These are phyloP conservation scores for Chlamydomonas eustigma DNA, from an alignment of 139 green algal genomes.

Conservation along the genomic window DNA sequence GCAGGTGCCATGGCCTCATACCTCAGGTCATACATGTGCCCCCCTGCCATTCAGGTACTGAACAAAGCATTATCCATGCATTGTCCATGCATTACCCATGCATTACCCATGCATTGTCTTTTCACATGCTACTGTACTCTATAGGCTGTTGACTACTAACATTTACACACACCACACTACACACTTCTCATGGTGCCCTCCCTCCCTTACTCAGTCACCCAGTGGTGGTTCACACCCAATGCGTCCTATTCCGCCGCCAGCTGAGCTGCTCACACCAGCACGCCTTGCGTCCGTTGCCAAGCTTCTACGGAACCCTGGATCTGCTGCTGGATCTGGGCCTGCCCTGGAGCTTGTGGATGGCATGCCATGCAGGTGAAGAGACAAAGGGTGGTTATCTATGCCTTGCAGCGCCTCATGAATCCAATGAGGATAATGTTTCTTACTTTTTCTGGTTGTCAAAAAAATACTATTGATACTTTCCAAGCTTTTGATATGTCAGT, in stretches of 20 bases:
- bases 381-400: not conserved
- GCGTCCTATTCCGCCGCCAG: slow-evolving; percentile 26
- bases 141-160: no score
- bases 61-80: not conserved
- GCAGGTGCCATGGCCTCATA: slow-evolving; percentile 33
- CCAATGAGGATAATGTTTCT: no score
- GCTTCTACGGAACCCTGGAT: not conserved
- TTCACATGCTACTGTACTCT: no score
- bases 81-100: no score
- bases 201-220: not conserved
- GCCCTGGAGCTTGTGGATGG: slow-evolving; percentile 46
- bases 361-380: slow-evolving; percentile 19
- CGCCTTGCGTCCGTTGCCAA: slow-evolving; percentile 8
- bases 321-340: not conserved
- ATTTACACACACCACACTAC: no score
- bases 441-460: no score
- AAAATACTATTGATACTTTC: no score
- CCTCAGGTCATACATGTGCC: slow-evolving; percentile 34
- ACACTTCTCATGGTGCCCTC: no score
- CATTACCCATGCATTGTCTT: no score
- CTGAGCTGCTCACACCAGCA: slow-evolving; percentile 35
- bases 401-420: no score
- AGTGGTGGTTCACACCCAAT: not conserved
- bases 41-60: not conserved
- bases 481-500: no score